These are phyloP conservation scores for Cryptosporidium tyzzeri DNA, from an alignment of 169 alveolate species.

Conservation along the genomic window DNA sequence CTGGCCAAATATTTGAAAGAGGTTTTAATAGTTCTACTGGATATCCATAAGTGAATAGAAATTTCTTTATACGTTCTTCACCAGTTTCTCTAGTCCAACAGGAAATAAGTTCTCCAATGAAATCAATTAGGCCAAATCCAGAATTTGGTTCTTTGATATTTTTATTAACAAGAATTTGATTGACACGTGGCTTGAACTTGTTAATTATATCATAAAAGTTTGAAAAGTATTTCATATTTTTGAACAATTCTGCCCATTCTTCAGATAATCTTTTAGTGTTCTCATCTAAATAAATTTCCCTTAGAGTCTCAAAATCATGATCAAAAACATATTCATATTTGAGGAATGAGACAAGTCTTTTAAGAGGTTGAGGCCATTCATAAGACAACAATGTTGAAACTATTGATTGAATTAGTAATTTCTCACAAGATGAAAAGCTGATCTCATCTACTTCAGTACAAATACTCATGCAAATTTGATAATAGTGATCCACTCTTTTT, in stretches of 20 bases:
- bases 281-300: conserved; percentile 30
- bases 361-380: not conserved
- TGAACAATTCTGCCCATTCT: conserved; percentile 15
- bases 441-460: conserved; percentile 60
- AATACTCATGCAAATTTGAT: conserved; percentile 66
- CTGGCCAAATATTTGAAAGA: conserved; percentile 65
- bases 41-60: not conserved
- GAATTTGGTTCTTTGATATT: conserved; percentile 17
- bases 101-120: conserved; percentile 53
- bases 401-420: conserved; percentile 20
- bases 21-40: not conserved
- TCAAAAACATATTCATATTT: conserved; percentile 23
- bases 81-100: conserved; percentile 48
- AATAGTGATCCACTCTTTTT: conserved; percentile 62
- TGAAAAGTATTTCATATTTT: not conserved
- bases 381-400: conserved; percentile 10
- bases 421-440: conserved; percentile 12
- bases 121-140: conserved; percentile 33
- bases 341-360: conserved; percentile 11
- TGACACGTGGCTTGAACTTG: not conserved
- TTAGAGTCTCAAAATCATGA: conserved; percentile 14
- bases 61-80: conserved; percentile 10
- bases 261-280: not conserved
- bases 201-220: conserved; percentile 20
- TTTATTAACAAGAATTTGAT: not conserved